Percentiles rank a stretch among this genome's conserved stretches.
Conservation (phyloP, 768 basidiomycete species). For the Lactifluus pinguis region DNA sequence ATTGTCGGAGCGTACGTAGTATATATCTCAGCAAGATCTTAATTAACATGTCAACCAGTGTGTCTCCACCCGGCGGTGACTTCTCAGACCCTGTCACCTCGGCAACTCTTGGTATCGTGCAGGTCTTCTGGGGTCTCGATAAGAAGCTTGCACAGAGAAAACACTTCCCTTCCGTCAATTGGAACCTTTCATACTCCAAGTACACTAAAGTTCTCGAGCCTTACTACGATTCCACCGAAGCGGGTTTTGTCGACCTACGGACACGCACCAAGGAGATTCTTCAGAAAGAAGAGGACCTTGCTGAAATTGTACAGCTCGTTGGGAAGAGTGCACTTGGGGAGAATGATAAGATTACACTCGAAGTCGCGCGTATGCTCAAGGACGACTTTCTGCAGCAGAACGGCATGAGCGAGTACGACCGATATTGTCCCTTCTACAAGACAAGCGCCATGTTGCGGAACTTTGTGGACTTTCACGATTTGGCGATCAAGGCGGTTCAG, state of each 20-base stretch:
- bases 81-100: conserved; percentile 98
- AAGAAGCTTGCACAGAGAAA: conserved; percentile 98
- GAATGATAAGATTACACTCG: conserved; percentile 95
- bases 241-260: conserved; percentile 92
- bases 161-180: conserved; percentile 99
- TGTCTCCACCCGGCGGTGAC: conserved; percentile 98
- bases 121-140: conserved; percentile 99
- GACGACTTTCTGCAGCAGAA: conserved; percentile 98
- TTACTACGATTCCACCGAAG: conserved; percentile 83
- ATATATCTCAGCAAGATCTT: background rate
- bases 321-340: conserved; percentile 97
- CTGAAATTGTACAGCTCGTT: conserved; percentile 99
- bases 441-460: conserved; percentile 92
- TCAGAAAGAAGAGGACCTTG: conserved; percentile 97
- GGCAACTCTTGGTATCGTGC: conserved; percentile 95
- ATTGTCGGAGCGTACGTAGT: conserved; percentile 93
- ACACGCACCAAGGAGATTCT: conserved; percentile 92
- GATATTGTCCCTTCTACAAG: conserved; percentile 99
- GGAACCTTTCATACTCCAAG: conserved; percentile 99
- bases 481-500: conserved; percentile 77
- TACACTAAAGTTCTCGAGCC: conserved; percentile 91
- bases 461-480: conserved; percentile 89
- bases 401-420: conserved; percentile 96
- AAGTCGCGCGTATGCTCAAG: conserved; percentile 95
- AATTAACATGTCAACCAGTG: conserved; percentile 37